Base-by-base conservation (phyloP, 1,284 basidiomycete species). In the Porodaedalea pini region DNA sequence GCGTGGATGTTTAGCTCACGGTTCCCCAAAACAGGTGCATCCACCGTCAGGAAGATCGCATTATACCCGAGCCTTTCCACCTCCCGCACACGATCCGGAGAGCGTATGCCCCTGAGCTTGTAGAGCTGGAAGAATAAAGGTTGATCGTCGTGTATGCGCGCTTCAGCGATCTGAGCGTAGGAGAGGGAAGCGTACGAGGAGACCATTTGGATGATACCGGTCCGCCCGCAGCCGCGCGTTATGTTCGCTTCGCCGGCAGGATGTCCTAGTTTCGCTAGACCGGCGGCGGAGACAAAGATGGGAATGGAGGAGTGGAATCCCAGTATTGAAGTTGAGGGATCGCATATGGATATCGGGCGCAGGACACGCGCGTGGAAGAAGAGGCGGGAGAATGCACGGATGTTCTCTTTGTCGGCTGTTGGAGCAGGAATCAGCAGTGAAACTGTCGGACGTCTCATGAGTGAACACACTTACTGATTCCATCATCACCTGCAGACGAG, bases 211-310 rank as follows among this genome's bases (percentile, higher is more conserved):
- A 94, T 88, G 61, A 94, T 86, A 25, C 82, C 81, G 2, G 82
- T 79, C 49, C 78, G 75, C n/a, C 79, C 83, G 4, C 86, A 85
- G 2, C 86, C 94, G 49, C 77, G 78, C 1, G 90, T 90, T 58
- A 96, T 83, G 71, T 94, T 95, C 43, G 81, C 76, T 72, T 96
- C 93, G 15, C 93, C 93, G 36, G 83, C 73, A 1, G 93, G 94
- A 68, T 97, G 94, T 1, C 93, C 93, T 2, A 97, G 78, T 66
- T 88, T 89, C n/a, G 93, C 93, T 62, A 95, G 84, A 3, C 92
- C 94, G 21, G 89, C 90, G 11, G 89, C 92, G 45, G 85, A 86
- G 47, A 93, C 90, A 70, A 94, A 94, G 15, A 95, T 75, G 0
- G 92, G 92, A 58, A 94, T 80, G 1, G 82, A 78, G n/a, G 86